phyloP scores from a whole-genome alignment of 2,329 filamentous ascomycete genomes.

The Cladobotryum protrusum region DNA sequence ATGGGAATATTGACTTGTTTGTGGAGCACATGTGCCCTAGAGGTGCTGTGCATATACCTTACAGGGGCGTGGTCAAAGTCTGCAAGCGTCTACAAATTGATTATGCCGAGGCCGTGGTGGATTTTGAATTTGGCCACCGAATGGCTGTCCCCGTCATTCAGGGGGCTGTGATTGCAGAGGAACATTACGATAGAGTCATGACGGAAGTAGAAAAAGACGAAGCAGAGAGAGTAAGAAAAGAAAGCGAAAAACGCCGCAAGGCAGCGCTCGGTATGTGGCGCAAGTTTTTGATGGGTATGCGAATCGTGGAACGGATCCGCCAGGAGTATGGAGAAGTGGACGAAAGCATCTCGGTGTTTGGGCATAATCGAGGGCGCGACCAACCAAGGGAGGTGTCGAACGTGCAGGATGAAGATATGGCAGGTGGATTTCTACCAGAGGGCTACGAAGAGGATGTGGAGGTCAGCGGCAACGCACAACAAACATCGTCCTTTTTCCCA shows the following conservation, averaged over 20 bases:
- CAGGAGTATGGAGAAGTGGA: constrained; percentile 66
- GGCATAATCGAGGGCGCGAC: constrained; percentile 35
- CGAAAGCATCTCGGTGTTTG: constrained; percentile 48
- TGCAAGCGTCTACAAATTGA: constrained; percentile 82
- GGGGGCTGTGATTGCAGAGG: constrained; percentile 80
- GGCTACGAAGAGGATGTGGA: constrained; percentile 46
- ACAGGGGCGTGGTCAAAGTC: constrained; percentile 67
- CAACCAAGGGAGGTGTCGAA: constrained; percentile 14
- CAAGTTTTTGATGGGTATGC: constrained; percentile 77
- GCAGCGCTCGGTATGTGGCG: constrained; percentile 72
- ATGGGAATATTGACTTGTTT: constrained; percentile 95
- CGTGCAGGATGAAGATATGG: constrained; percentile 44
- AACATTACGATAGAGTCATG: constrained; percentile 67
- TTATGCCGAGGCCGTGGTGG: constrained; percentile 89
- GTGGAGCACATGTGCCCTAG: constrained; percentile 84
- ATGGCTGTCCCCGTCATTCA: constrained; percentile 90
- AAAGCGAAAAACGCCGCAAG: constrained; percentile 76
- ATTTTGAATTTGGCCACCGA: constrained; percentile 92
- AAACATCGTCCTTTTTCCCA: constrained; percentile 44
- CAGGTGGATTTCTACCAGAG: constrained; percentile 56
- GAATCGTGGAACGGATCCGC: constrained; percentile 71
- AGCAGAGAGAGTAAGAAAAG: constrained; percentile 66
- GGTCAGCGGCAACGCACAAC: constrained; percentile 22
- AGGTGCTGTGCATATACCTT: constrained; percentile 79
- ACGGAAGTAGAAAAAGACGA: constrained; percentile 76